Base-by-base conservation (phyloP, 345 rosid species). In the Limnanthes douglasii region DNA sequence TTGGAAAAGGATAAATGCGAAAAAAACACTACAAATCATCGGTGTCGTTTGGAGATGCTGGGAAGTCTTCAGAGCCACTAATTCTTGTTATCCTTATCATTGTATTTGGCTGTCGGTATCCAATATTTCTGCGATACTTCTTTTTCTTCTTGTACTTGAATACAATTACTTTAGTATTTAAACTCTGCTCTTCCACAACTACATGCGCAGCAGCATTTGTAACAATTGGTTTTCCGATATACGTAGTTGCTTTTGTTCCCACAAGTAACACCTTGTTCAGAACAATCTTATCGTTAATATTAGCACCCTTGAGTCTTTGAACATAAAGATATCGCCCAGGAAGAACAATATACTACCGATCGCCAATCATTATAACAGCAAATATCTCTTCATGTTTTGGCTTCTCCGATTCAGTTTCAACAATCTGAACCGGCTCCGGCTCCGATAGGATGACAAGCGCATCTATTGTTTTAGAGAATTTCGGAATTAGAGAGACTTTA, bases 71-170 rank as follows among this genome's bases (percentile, higher is more conserved):
- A 57, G 68, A 86, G 45, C 94, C 93, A 16, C 84, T 64, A 60
- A 86, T 78, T 48, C 88, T 75, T 11, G 70, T 78, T 39, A 86
- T 81, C 75, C 75, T 66, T 45, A 86, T 72, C 41, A 84, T 59
- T 5, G 94, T 78, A 59, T 81, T 86, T 41, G 93, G 97, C 97
- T 81, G 79, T 12, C 98, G 60, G 40, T 90, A 95, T 30, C 98
- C 98, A 21, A 83, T 90, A 50, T 83, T 90, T 61, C 98, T 83
- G 47, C 92, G 65, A 50, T 90, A 90, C 48, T 80, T 77, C 61
- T 90, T 90, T 72, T 90, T 90, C 57, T 55, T 74, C 75, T 84
- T 90, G 39, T 90, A 90, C 66, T 90, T 90, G 70, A 77, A 90
- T 39, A 90, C 92, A 3, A 74, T 59, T 6, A 76, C 93, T 66